Conservation (phyloP, 305 asterid species). For the Fraxinus angustifolia region DNA sequence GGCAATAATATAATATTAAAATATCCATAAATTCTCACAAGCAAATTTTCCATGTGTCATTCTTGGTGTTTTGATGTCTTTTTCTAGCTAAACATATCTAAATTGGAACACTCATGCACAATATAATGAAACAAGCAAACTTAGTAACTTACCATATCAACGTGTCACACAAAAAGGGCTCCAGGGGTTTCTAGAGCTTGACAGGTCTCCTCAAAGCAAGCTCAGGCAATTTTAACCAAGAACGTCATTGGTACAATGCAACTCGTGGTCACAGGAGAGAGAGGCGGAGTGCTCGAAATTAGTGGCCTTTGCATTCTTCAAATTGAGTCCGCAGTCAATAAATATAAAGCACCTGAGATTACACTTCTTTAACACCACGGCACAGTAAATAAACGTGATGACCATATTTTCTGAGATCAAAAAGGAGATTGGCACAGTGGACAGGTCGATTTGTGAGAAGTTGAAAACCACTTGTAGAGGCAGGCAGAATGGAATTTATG, state of each 20-base stretch:
- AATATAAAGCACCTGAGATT: constrained; percentile 8
- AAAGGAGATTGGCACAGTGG: constrained; percentile 98
- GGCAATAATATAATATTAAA: neutral
- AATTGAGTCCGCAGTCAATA: neutral
- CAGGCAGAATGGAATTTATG: constrained; percentile 96
- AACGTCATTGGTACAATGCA: neutral
- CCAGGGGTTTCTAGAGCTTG: constrained; percentile 4
- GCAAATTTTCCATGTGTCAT: neutral
- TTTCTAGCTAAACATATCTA: neutral
- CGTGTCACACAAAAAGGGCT: constrained; percentile 4
- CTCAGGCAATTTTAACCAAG: neutral
- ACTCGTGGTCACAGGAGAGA: neutral
- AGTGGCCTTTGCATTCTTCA: constrained; percentile 2
- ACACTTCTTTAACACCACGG: neutral
- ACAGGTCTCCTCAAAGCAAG: constrained; percentile 9
- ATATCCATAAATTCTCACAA: neutral
- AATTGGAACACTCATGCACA: neutral
- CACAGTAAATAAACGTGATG: neutral
- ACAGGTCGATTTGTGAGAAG: constrained; percentile 94
- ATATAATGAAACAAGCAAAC: neutral
- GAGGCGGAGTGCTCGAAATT: neutral
- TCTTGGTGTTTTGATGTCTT: neutral
- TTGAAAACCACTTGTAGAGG: constrained; percentile 96
- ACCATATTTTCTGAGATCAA: constrained; percentile 33
- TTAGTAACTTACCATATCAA: constrained; percentile 16